phyloP scores from a whole-genome alignment of 2,329 filamentous ascomycete genomes.

The Hymenoscyphus repandus region DNA sequence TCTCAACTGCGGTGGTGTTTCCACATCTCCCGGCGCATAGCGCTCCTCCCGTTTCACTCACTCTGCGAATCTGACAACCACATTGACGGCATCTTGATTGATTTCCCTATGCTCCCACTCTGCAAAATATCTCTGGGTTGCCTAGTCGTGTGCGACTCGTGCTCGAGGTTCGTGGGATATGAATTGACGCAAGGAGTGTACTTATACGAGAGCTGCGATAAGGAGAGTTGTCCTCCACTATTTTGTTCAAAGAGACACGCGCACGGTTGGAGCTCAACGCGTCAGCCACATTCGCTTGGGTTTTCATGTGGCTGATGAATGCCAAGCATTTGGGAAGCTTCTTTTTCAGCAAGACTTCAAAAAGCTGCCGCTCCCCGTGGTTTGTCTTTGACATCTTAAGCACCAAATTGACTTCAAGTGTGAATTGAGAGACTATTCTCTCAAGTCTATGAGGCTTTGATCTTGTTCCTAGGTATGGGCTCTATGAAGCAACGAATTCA shows the following conservation, averaged over 20 bases:
- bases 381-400: no score
- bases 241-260: neutral
- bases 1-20: slow-evolving; percentile 9
- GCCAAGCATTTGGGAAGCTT: slow-evolving; percentile 1
- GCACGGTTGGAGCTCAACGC: slow-evolving; percentile 4
- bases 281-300: neutral
- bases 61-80: slow-evolving; percentile 96
- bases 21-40: slow-evolving; percentile 18
- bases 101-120: neutral
- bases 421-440: no score
- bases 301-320: neutral
- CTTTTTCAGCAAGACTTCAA: no score
- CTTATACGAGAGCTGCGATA: slow-evolving; percentile 1
- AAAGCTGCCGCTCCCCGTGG: no score
- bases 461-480: no score
- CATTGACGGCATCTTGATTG: slow-evolving; percentile 52
- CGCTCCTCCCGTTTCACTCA: slow-evolving; percentile 36
- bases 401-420: no score
- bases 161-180: no score
- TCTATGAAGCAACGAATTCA: no score
- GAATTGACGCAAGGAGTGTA: neutral
- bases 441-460: no score
- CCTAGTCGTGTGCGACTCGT: neutral
- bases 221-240: slow-evolving; percentile 9
- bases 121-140: neutral